Percentiles rank a stretch among this genome's conserved stretches.
phyloP scores from a whole-genome alignment of 2,329 filamentous ascomycete genomes.

The Leptographium wingfieldii region DNA sequence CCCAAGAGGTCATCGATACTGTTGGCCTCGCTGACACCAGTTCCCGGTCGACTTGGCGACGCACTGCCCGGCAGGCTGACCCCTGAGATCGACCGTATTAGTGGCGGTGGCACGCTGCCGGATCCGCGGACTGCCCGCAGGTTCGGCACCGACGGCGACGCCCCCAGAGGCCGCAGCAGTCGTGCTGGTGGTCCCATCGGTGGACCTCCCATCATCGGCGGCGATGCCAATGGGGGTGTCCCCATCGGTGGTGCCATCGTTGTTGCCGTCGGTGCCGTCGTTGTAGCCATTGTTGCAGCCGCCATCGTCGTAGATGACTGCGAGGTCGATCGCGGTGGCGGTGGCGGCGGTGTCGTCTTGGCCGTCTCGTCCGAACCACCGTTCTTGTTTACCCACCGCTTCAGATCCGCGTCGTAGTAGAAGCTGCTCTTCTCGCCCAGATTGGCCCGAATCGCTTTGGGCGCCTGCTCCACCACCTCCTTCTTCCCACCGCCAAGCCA shows the following conservation, averaged over 20 bases:
- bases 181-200: slow-evolving; percentile 6
- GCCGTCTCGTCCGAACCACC: slow-evolving; percentile 51
- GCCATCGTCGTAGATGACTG: slow-evolving; percentile 43
- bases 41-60: slow-evolving; percentile 59
- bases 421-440: slow-evolving; percentile 89
- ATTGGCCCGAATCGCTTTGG: slow-evolving; percentile 76
- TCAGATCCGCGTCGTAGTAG: slow-evolving; percentile 88
- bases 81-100: slow-evolving; percentile 32
- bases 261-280: slow-evolving; percentile 14
- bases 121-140: slow-evolving; percentile 19
- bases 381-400: slow-evolving; percentile 98
- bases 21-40: slow-evolving; percentile 80
- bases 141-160: slow-evolving; percentile 7
- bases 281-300: slow-evolving; percentile 17
- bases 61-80: slow-evolving; percentile 25
- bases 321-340: slow-evolving; percentile 56
- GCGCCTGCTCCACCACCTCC: slow-evolving; percentile 44
- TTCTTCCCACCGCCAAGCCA: slow-evolving; percentile 66
- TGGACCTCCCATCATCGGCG: slow-evolving; percentile 2
- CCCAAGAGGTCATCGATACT: slow-evolving; percentile 89
- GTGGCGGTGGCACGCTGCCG: slow-evolving; percentile 25
- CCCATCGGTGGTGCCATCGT: not conserved
- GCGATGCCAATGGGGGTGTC: slow-evolving; percentile 8
- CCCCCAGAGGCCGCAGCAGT: slow-evolving; percentile 14
- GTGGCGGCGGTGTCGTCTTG: slow-evolving; percentile 67